These are phyloP conservation scores for Pachyrhizus erosus DNA, from an alignment of 306 rosid genomes.

Conservation along the genomic window DNA sequence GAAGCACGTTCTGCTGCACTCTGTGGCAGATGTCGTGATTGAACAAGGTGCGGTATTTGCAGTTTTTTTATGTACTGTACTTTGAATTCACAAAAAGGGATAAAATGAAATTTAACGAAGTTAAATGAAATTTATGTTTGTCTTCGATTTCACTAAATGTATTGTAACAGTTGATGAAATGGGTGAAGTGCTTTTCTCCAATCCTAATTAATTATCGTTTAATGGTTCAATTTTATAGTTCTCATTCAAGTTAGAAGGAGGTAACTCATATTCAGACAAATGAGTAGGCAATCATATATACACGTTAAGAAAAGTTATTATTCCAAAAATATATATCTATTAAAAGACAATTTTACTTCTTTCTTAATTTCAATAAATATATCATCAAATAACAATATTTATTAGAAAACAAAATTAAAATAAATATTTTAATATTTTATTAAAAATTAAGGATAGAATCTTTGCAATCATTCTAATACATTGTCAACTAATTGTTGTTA, in stretches of 20 bases:
- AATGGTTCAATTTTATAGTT: not conserved
- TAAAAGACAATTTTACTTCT: no score
- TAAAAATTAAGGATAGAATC: no score
- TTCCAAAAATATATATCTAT: no score
- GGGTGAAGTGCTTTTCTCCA: not conserved
- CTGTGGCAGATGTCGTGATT: slow-evolving; percentile 83
- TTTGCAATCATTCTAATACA: no score
- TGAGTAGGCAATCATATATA: no score
- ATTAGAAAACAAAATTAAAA: no score
- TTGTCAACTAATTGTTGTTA: not conserved
- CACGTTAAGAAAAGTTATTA: no score
- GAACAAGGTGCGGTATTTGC: slow-evolving; percentile 76
- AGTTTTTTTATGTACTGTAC: not conserved
- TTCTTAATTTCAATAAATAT: no score
- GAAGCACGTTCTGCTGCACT: slow-evolving; percentile 88
- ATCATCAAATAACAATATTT: no score
- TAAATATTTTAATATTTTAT: no score
- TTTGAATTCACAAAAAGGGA: not conserved
- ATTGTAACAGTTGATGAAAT: not conserved
- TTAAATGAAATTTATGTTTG: not conserved
- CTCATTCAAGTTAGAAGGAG: no score
- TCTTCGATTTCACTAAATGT: not conserved
- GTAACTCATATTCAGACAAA: no score
- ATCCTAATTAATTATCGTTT: not conserved
- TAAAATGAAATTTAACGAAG: not conserved